Base-by-base conservation (phyloP, 164 flowering plant genomes). In the Pachysandra terminalis region DNA sequence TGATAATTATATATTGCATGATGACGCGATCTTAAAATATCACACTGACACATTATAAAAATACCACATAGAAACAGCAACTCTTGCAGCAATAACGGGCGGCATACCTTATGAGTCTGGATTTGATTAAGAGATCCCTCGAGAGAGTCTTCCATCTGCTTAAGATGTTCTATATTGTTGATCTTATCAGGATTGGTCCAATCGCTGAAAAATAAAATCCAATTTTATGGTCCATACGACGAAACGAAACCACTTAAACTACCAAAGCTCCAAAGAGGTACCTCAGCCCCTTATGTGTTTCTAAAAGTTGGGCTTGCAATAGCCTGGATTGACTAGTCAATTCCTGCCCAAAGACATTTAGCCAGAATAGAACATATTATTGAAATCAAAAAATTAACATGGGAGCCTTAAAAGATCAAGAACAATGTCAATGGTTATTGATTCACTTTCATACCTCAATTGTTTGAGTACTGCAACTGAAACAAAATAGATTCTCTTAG, bases 241-340 rank as follows among this genome's bases (percentile, higher is more conserved):
- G 45, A 45, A n/a, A 40, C 59, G 35, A n/a, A 2, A 21, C 37
- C 19, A 24, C 24, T 57, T 63, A 35, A 45, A 45, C 51, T 10
- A 37, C 52, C 17, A 49, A 77, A 57, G 69, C 19, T 62, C 26
- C 28, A 52, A 65, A 60, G 51, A 19, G 64, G 68, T 51, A 89
- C 97, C 91, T 89, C 61, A 89, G 66, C 70, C 90, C 80, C 69
- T 78, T 80, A 16, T 84, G 85, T 71, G 80, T 68, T 68, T 90
- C 93, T 51, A 84, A 71, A 24, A 93, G 78, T 78, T 81, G 87
- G 59, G 80, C 62, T 70, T 81, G 89, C 72, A 93, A 57, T 65
- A 82, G 45, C 74, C 68, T 78, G 16, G 79, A 78, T 74, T 85
- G 89, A 70, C 83, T 80, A 61, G 76, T 67, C 78, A 93, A 64